phyloP scores from a whole-genome alignment of 2,329 filamentous ascomycete genomes.

The Talaromyces sp. region DNA sequence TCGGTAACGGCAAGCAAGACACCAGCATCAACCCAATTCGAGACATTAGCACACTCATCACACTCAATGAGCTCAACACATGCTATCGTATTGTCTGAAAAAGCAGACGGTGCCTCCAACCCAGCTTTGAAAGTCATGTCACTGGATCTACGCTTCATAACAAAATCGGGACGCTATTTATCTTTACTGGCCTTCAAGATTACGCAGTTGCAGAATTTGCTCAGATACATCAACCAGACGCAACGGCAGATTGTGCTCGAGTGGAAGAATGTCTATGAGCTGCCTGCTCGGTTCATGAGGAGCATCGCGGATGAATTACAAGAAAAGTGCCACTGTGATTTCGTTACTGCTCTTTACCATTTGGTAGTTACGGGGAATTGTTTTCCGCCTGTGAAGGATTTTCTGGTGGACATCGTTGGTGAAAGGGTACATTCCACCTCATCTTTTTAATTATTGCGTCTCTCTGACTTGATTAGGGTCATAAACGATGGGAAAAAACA shows the following conservation, averaged over 20 bases:
- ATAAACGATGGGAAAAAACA: constrained; percentile 93
- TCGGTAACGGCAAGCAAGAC: constrained; percentile 31
- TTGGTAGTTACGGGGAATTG: constrained; percentile 80
- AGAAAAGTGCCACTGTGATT: constrained; percentile 60
- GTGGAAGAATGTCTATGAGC: constrained; percentile 76
- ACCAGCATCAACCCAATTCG: constrained; percentile 30
- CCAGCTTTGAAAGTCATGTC: constrained; percentile 58
- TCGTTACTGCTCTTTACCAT: constrained; percentile 77
- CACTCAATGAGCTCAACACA: constrained; percentile 75
- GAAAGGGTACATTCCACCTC: constrained; percentile 58
- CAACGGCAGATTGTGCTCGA: constrained; percentile 75
- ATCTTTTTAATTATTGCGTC: not conserved
- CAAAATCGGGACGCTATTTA: constrained; percentile 69
- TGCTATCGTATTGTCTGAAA: constrained; percentile 57
- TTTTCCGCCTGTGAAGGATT: constrained; percentile 72
- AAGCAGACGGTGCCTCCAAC: constrained; percentile 23
- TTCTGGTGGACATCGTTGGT: constrained; percentile 78
- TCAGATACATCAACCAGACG: constrained; percentile 79
- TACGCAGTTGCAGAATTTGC: constrained; percentile 79
- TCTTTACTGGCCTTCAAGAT: constrained; percentile 82
- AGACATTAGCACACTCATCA: constrained; percentile 61
- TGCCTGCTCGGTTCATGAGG: constrained; percentile 73
- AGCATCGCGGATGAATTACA: constrained; percentile 73
- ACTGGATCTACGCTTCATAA: constrained; percentile 79
- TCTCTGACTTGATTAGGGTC: constrained; percentile 56